Conservation (phyloP, 768 basidiomycete genomes). For the Mycena sanguinolenta region DNA sequence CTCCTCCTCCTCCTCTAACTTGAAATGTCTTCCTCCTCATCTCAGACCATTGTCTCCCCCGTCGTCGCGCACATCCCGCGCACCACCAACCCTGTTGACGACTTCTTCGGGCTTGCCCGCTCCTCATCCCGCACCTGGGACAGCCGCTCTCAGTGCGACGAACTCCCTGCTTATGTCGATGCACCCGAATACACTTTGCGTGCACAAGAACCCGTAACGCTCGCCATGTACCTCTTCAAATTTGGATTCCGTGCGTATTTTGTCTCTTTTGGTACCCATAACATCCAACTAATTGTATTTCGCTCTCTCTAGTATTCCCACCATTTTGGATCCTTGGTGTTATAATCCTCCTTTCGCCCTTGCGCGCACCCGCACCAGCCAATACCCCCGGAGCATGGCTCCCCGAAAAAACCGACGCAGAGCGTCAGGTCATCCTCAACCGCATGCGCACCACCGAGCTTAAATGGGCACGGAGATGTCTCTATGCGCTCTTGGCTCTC, state of each 20-base stretch:
- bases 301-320: slow-evolving; percentile 62
- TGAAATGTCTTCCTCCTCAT: slow-evolving; percentile 1
- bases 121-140: slow-evolving; percentile 44
- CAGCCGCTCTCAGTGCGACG: slow-evolving; percentile 55
- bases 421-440: slow-evolving; percentile 59
- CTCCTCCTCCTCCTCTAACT: not conserved
- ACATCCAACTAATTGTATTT: slow-evolving; percentile 13
- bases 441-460: slow-evolving; percentile 62
- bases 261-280: not conserved
- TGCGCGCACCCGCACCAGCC: slow-evolving; percentile 56
- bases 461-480: slow-evolving; percentile 70
- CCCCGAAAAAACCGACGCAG: slow-evolving; percentile 66
- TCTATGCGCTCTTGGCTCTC: slow-evolving; percentile 66
- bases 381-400: slow-evolving; percentile 60
- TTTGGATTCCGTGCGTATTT: slow-evolving; percentile 70
- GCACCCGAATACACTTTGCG: slow-evolving; percentile 51
- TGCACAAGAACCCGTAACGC: slow-evolving; percentile 63
- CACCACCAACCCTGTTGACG: slow-evolving; percentile 45
- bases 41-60: not conserved
- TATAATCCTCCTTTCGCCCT: slow-evolving; percentile 66
- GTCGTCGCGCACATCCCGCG: slow-evolving; percentile 10
- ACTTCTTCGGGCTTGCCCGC: slow-evolving; percentile 49
- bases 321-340: slow-evolving; percentile 74
- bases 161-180: slow-evolving; percentile 61
- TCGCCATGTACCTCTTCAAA: slow-evolving; percentile 73